Evolutionary conservation across 495 filamentous ascomycete genomes (phyloP).

Genomic region (Clohesyomyces aquaticus): DNA sequence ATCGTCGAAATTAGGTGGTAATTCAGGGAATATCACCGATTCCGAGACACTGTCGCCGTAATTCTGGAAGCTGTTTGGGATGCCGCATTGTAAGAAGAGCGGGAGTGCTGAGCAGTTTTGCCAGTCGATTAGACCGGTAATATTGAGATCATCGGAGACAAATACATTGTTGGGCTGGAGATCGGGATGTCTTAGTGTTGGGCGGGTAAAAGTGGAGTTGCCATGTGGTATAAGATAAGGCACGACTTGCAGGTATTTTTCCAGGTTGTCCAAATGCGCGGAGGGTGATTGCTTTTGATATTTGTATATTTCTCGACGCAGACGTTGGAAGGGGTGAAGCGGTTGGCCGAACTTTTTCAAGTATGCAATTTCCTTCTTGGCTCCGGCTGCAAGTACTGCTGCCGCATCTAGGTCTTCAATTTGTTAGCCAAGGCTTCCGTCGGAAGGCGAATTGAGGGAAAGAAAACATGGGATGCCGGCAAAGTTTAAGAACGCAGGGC

Average conservation of each 20-base stretch:
- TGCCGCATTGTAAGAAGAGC: constrained; percentile 18
- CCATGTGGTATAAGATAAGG: constrained; percentile 9
- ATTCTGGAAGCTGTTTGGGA: constrained; percentile 20
- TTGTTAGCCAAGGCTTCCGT: background rate
- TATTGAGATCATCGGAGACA: constrained; percentile 26
- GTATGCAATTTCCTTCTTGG: constrained; percentile 33
- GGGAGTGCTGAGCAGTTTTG: constrained; percentile 18
- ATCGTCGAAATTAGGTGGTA: background rate
- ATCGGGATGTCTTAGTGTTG: constrained; percentile 24
- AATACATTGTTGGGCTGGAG: constrained; percentile 27
- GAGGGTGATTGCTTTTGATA: constrained; percentile 6
- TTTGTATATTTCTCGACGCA: constrained; percentile 11
- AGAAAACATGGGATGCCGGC: too few species aligned
- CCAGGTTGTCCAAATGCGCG: constrained; percentile 11
- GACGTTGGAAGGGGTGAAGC: constrained; percentile 7
- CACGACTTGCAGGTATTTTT: constrained; percentile 19
- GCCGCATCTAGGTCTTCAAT: constrained; percentile 21
- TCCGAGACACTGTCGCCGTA: constrained; percentile 19
- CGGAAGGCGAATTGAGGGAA: too few species aligned
- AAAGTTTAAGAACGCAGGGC: background rate
- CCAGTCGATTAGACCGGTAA: constrained; percentile 33
- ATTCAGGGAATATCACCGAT: constrained; percentile 4
- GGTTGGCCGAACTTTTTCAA: constrained; percentile 23
- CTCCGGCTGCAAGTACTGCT: constrained; percentile 25
- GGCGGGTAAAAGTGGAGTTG: background rate